A percentile compares a stretch with the other conserved stretches of the same genome.
phyloP scores from a whole-genome alignment of 345 rosid species.

The Rhizophora apiculata region DNA sequence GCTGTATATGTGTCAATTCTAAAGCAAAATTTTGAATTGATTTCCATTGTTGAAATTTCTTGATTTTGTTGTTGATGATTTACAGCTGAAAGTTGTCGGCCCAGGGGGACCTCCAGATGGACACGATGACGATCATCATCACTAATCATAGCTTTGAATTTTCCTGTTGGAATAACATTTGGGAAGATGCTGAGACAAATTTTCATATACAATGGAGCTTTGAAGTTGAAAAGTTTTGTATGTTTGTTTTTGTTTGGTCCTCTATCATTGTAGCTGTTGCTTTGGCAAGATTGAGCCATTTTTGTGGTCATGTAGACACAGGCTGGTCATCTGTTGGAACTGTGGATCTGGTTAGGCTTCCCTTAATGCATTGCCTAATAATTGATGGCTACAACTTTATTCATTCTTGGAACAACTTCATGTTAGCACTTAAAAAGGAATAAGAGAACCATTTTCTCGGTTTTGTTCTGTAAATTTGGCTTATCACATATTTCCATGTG shows the following conservation, averaged over 20 bases:
- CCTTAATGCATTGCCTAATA: conserved; percentile 38
- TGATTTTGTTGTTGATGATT: conserved; percentile 13
- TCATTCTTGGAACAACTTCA: conserved; percentile 31
- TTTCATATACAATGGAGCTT: conserved; percentile 33
- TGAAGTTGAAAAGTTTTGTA: conserved; percentile 21
- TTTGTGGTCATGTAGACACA: conserved; percentile 26
- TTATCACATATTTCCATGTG: no score
- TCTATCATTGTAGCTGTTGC: conserved; percentile 27
- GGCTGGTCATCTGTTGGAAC: conserved; percentile 28
- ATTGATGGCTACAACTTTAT: conserved; percentile 33
- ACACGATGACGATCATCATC: conserved; percentile 49
- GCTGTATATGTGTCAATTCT: background rate
- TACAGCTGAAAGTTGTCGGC: conserved; percentile 86
- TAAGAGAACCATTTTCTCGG: conserved; percentile 12
- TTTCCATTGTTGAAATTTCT: conserved; percentile 10
- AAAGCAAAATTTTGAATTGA: background rate
- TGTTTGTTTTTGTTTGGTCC: conserved; percentile 31
- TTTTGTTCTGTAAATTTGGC: background rate
- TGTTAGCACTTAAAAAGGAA: conserved; percentile 12
- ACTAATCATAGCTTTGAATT: conserved; percentile 26
- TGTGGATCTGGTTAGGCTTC: conserved; percentile 26
- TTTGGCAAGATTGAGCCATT: conserved; percentile 20
- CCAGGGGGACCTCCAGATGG: conserved; percentile 90
- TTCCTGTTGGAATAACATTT: conserved; percentile 18
- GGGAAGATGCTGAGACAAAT: conserved; percentile 36